Evolutionary conservation across 768 basidiomycete genomes (phyloP).

Genomic region (Lanmaoa pseudosensibilis): DNA sequence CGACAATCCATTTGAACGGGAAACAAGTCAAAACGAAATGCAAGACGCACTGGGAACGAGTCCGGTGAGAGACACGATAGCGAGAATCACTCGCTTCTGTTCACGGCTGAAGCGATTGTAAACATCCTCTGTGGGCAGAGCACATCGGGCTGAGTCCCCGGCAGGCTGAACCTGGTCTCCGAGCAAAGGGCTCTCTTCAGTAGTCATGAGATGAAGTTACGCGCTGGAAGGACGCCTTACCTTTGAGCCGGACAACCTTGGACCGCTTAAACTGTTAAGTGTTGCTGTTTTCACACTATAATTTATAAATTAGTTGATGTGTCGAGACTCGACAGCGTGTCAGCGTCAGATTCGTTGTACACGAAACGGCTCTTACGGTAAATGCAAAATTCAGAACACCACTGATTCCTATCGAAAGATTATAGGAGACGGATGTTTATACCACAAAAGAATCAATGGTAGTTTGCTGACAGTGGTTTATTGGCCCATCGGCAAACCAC

Average conservation of each 20-base stretch:
- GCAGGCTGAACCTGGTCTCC: conserved; percentile 2
- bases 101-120: conserved; percentile 58
- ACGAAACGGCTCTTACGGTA: no score
- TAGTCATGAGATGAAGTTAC: conserved; percentile 16
- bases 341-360: no score
- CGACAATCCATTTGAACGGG: neutral
- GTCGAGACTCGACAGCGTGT: no score
- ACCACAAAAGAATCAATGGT: no score
- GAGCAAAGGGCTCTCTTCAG: conserved; percentile 33
- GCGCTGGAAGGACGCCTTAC: neutral
- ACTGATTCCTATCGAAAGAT: no score
- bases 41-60: conserved; percentile 56
- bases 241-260: neutral
- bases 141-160: neutral
- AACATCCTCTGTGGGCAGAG: conserved; percentile 32
- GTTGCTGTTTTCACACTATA: no score
- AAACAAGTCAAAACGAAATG: neutral
- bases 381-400: no score
- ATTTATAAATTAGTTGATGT: no score
- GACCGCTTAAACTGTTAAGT: no score
- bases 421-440: no score
- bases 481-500: no score
- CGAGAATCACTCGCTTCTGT: conserved; percentile 55
- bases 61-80: conserved; percentile 59
- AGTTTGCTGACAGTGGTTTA: no score